Evolutionary conservation across 805 yeast species (phyloP), one percentile per base, ranked within the genome.

Genomic region (Brettanomyces custersianus): DNA sequence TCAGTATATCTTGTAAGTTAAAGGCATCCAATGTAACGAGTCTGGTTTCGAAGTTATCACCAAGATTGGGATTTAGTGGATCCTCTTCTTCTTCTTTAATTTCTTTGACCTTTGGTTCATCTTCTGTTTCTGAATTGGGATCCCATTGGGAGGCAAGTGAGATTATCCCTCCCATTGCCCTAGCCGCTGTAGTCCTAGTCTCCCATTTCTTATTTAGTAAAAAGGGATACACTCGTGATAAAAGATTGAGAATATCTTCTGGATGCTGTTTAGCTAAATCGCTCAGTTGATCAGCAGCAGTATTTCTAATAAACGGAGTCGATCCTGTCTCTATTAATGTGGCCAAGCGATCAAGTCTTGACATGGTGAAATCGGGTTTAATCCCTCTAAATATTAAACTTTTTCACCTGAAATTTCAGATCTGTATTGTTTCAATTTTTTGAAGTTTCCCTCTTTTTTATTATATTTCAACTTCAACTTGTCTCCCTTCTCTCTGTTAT

Each of bases 261-360:
- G 97, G 96, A 51, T 92, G 97, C 29, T 82, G 81, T 55, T 82
- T 82, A 20, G 96, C 96, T 26, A 94, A 68, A 46, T 90, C 97
- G 4, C 95, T 85, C 45, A 92, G 67, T 60, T 92, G 99, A 51
- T 90, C 96, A 2, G 97, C 97, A 1, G 98, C 99, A 8, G 96
- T 85, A 52, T 85, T 86, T 45, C 97, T 72, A 30, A 92, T 92
- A 54, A 86, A 82, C 27, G 84, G 84, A 4, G 96, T 86, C 10
- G 96, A 85, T 9, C 98, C 98, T 2, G 96, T 85, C 60, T 94
- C 98, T 45, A 92, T 64, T 29, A 74, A 47, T 9, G 54, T 51
- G 23, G 58, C 65, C 36, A 60, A 49, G 29, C 65, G 43, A 30
- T 60, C 65, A 33, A 60, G 45, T 38, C 65, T 49, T 5, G 63